Percentiles rank a stretch among this genome's conserved stretches.
These are phyloP conservation scores for Boletus insuetus DNA, from an alignment of 768 basidiomycete species.

Conservation along the genomic window DNA sequence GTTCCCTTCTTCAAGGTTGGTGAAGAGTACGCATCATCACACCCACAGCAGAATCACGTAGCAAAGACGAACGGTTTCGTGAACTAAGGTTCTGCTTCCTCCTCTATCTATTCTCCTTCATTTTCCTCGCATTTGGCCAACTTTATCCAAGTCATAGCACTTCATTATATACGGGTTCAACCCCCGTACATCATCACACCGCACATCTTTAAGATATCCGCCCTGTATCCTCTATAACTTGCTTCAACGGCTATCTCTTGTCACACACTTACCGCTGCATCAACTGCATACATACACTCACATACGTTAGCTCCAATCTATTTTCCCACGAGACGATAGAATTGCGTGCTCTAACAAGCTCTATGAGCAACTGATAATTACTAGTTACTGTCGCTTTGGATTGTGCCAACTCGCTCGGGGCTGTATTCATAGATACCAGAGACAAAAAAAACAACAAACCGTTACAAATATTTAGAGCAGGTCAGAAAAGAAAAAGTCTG, in stretches of 20 bases:
- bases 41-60: slow-evolving; percentile 28
- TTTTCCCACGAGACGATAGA: slow-evolving; percentile 14
- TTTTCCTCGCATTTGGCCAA: slow-evolving; percentile 1
- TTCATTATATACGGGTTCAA: slow-evolving; percentile 70
- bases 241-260: slow-evolving; percentile 31
- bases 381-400: slow-evolving; percentile 6
- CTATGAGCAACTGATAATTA: slow-evolving; percentile 24
- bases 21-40: slow-evolving; percentile 50
- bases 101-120: background rate
- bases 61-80: slow-evolving; percentile 39
- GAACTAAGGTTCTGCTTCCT: slow-evolving; percentile 16
- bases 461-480: slow-evolving; percentile 28
- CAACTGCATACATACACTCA: slow-evolving; percentile 49
- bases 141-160: slow-evolving; percentile 29
- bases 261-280: slow-evolving; percentile 40
- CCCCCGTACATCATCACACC: slow-evolving; percentile 59
- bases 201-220: slow-evolving; percentile 21
- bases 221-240: slow-evolving; percentile 3
- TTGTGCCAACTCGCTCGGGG: background rate
- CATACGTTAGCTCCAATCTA: slow-evolving; percentile 13
- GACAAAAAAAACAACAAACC: too few relatives aligned
- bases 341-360: slow-evolving; percentile 21
- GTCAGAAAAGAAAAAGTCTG: slow-evolving; percentile 87
- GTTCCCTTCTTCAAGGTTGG: slow-evolving; percentile 80
- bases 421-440: slow-evolving; percentile 7